Base-by-base conservation (phyloP, 2,329 filamentous ascomycete species). In the Penicillium sp. region DNA sequence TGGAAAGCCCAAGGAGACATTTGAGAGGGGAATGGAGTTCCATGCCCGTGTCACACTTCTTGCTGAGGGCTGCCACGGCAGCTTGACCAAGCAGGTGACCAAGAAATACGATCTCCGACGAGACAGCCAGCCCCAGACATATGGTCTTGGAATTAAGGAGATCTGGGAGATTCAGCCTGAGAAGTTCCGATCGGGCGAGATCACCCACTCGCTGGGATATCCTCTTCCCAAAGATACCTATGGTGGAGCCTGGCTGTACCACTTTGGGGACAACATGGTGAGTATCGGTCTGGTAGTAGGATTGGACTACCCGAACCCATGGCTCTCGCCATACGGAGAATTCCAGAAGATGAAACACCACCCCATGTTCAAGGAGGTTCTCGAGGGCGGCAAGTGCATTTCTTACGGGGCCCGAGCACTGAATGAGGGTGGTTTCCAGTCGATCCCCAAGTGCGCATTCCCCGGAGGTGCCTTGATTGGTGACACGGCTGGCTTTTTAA, bases 321-420 rank as follows among this genome's bases (percentile, higher is more conserved):
- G 93, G 91, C 78, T 97, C 55, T 94, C 93, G 4, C 94, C 94
- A 0, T 99, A 97, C 73, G 86, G 87, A 57, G 94, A 99, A 74
- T 99, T 99, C 75, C 94, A 99, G 76, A 96, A 96, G 81, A 88
- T 99, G 82, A 99, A 99, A 83, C 89, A 93, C 67, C 94, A 99
- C 75, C 93, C 94, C n/a, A 79, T 95, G 50, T 97, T 95, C 81
- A 87, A 83, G 64, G 82, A 86, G 6, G 87, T 93, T 19, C 84
- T 99, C n/a, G 91, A 97, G 75, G 93, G 93, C 59, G 94, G 94
- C 65, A 97, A 96, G 80, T 97, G 94, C 75, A 92, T 99, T 64
- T 96, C 94, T 0, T 99, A 99, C 72, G 94, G 90, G 59, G 94
- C 94, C 6, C 86, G 94, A 58, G 90, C 93, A 2, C 82, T 99